Evolutionary conservation across 2,329 filamentous ascomycete genomes (phyloP), one percentile per base, ranked within the genome.

Genomic region (Elsinoe arachidis): DNA sequence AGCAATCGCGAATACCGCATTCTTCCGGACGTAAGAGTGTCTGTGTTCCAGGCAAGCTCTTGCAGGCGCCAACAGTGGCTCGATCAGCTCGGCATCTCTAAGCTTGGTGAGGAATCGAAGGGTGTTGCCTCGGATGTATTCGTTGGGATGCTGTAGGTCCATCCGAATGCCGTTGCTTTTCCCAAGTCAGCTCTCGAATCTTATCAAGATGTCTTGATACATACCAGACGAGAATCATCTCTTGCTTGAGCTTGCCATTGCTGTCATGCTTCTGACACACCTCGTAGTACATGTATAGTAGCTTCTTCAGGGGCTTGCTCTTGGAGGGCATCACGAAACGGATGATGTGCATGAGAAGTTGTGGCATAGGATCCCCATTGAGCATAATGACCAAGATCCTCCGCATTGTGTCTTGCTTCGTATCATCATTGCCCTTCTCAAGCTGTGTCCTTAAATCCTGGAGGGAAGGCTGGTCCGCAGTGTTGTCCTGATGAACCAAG

Each of bases 261-360:
- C 85, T 80, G 73, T 99, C 93, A 59, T 90, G 85, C 78, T 99
- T 99, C 39, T 92, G 93, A 73, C 93, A 97, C 71, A 97, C 93
- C 76, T 99, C 93, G 72, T 97, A 96, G 78, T 99, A 99, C 74
- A 99, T 93, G 76, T 99, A 99, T 57, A 99, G 82, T 61, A 99
- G 81, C 79, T 99, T 99, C 83, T 99, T 99, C 67, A 99, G 79
- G 41, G 87, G 79, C 78, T 99, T 99, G 74, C 88, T 90, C 78
- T 95, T 96, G 62, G 90, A 96, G 12, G 93, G 93, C 93, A 99
- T 99, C 67, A 99, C 91, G 72, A 99, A 99, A 72, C 93, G 90
- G 73, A 99, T 99, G 69, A 99, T 99, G 77, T 97, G 93, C 93
- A 99, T 99, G 66, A 99, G 84, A 17, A 99, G 80, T 65, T 90